Conservation (phyloP, 140 eudicot genomes). For the Erigeron philadelphicus region DNA sequence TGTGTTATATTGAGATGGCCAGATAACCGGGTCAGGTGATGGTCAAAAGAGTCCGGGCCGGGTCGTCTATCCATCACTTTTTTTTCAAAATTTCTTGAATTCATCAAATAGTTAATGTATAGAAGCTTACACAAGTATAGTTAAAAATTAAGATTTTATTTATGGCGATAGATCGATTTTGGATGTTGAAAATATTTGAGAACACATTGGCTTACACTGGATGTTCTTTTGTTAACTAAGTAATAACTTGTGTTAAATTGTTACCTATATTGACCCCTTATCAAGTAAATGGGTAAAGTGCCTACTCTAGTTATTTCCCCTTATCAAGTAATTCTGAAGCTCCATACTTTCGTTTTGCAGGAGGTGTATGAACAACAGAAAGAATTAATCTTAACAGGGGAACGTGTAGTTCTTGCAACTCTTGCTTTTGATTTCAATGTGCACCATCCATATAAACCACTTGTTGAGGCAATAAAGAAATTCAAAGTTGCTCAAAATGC, state of each 20-base stretch:
- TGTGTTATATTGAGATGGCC: background rate
- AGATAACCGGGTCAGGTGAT: background rate
- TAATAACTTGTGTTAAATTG: background rate
- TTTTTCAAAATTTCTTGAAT: background rate
- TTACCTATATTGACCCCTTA: background rate
- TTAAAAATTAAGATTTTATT: background rate
- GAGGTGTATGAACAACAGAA: slow-evolving; percentile 84
- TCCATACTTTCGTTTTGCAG: slow-evolving; percentile 39
- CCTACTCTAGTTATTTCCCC: background rate
- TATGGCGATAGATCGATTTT: background rate
- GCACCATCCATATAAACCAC: slow-evolving; percentile 77
- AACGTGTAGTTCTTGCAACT: slow-evolving; percentile 69
- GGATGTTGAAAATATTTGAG: background rate
- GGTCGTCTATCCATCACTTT: background rate
- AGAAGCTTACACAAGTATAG: background rate
- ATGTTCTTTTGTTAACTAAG: background rate
- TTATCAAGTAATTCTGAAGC: slow-evolving; percentile 1
- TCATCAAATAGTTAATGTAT: background rate
- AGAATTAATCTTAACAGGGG: slow-evolving; percentile 56
- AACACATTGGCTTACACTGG: background rate
- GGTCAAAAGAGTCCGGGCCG: background rate
- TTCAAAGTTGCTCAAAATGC: slow-evolving; percentile 72
- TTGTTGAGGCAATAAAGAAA: slow-evolving; percentile 78
- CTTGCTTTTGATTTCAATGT: slow-evolving; percentile 72
- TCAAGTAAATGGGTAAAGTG: background rate